Evolutionary conservation across 768 basidiomycete genomes (phyloP).

Genomic region (Serendipita sp.): DNA sequence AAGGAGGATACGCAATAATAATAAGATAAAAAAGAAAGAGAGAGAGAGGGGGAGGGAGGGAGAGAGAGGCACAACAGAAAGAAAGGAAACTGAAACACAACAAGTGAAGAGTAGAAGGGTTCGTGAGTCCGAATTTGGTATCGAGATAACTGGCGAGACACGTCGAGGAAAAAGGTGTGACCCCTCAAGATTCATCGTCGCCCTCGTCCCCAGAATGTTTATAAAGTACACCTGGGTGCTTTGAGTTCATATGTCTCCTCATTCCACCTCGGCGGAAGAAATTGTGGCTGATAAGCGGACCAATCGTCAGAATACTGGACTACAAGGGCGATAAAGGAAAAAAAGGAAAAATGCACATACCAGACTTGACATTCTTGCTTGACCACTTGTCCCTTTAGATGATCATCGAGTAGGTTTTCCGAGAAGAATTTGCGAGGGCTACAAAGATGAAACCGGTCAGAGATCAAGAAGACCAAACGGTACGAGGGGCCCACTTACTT

Average conservation of each 20-base stretch:
- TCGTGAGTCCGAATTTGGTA: neutral
- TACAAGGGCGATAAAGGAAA: neutral
- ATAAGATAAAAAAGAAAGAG: too few relatives aligned
- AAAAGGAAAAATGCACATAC: neutral
- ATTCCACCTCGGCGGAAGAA: slow-evolving; percentile 1
- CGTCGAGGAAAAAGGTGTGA: too few relatives aligned
- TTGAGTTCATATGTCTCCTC: slow-evolving; percentile 4
- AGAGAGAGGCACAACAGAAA: too few relatives aligned
- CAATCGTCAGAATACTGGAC: neutral
- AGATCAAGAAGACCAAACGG: neutral
- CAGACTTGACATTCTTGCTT: neutral
- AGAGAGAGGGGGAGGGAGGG: too few relatives aligned
- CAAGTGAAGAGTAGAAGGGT: neutral
- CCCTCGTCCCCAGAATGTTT: neutral
- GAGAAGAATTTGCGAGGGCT: slow-evolving; percentile 5
- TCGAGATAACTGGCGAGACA: neutral
- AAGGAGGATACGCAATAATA: too few relatives aligned
- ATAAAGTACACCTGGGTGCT: neutral
- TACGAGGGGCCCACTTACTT: neutral
- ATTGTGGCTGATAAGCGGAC: neutral
- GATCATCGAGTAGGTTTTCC: slow-evolving; percentile 3
- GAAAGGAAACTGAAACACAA: neutral
- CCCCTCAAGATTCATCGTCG: neutral
- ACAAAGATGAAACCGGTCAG: neutral
- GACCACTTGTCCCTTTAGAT: neutral